These are phyloP conservation scores for Candida sphagnicola DNA, from an alignment of 805 yeast genomes.

Conservation along the genomic window DNA sequence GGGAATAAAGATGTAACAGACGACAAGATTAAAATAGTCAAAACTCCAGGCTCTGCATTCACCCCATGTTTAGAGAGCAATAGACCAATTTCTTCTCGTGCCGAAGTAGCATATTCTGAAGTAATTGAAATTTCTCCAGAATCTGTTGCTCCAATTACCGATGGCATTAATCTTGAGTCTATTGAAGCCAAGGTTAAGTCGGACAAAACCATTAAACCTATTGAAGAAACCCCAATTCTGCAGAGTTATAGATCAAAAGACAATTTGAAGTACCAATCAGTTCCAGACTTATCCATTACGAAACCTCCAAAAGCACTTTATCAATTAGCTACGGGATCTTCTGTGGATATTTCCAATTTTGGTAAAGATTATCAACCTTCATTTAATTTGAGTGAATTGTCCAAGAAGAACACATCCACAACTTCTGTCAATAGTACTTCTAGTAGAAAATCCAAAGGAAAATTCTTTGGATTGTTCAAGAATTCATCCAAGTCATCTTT, in stretches of 20 bases:
- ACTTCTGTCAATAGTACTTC: slow-evolving; percentile 1
- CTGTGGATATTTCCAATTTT: slow-evolving; percentile 35
- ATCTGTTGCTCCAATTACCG: not conserved
- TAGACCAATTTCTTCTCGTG: slow-evolving; percentile 20
- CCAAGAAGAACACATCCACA: slow-evolving; percentile 1
- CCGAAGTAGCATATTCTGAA: slow-evolving; percentile 10
- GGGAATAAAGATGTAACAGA: not conserved
- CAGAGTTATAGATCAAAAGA: slow-evolving; percentile 2
- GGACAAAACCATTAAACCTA: too few relatives aligned
- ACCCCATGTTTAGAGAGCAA: slow-evolving; percentile 7
- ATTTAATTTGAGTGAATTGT: slow-evolving; percentile 12
- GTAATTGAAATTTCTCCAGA: not conserved
- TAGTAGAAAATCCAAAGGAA: slow-evolving; percentile 16
- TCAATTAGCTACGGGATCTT: slow-evolving; percentile 28
- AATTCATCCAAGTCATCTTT: slow-evolving; percentile 15
- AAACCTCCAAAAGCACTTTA: slow-evolving; percentile 8
- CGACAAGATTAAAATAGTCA: slow-evolving; percentile 9
- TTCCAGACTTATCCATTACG: slow-evolving; percentile 12
- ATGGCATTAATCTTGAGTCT: not conserved
- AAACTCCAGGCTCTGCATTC: slow-evolving; percentile 5
- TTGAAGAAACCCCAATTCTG: not conserved
- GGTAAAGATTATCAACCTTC: slow-evolving; percentile 38
- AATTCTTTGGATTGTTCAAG: slow-evolving; percentile 34
- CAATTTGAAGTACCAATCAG: slow-evolving; percentile 6
- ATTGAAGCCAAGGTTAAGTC: not conserved